These are phyloP conservation scores for Sclerotinia glacialis DNA, from an alignment of 2,329 filamentous ascomycete species.

Conservation along the genomic window DNA sequence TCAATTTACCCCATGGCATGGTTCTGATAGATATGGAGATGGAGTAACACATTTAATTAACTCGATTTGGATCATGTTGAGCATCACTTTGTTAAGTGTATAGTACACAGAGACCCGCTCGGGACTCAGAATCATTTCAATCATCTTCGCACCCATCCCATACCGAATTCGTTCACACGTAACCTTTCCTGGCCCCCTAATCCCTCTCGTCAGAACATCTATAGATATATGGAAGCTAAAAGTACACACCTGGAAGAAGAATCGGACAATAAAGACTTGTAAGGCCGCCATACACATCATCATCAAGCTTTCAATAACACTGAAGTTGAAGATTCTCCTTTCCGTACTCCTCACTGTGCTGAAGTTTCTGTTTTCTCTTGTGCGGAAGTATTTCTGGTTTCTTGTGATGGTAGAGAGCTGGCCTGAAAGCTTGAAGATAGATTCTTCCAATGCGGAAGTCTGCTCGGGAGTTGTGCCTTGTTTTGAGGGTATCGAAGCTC, in stretches of 20 bases:
- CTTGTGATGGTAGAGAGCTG: conserved; percentile 91
- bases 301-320: conserved; percentile 84
- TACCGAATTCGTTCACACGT: conserved; percentile 51
- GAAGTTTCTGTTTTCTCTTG: conserved; percentile 97
- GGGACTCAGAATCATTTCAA: conserved; percentile 21
- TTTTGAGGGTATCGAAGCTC: conserved; percentile 79
- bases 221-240: not conserved
- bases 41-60: conserved; percentile 3
- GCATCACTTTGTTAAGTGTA: conserved; percentile 17
- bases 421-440: conserved; percentile 89
- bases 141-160: conserved; percentile 18
- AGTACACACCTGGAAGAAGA: conserved; percentile 85
- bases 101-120: conserved; percentile 21
- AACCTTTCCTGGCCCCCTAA: conserved; percentile 65
- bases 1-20: not conserved
- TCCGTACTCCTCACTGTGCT: conserved; percentile 97
- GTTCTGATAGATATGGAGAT: not conserved
- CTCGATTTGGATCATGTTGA: conserved; percentile 8
- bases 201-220: not conserved
- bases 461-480: conserved; percentile 87
- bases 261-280: conserved; percentile 95
- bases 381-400: conserved; percentile 99
- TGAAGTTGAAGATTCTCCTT: conserved; percentile 94
- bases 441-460: conserved; percentile 84
- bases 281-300: conserved; percentile 93